Conservation (phyloP, 257 asterid species). For the Schizonepeta tenuifolia region DNA sequence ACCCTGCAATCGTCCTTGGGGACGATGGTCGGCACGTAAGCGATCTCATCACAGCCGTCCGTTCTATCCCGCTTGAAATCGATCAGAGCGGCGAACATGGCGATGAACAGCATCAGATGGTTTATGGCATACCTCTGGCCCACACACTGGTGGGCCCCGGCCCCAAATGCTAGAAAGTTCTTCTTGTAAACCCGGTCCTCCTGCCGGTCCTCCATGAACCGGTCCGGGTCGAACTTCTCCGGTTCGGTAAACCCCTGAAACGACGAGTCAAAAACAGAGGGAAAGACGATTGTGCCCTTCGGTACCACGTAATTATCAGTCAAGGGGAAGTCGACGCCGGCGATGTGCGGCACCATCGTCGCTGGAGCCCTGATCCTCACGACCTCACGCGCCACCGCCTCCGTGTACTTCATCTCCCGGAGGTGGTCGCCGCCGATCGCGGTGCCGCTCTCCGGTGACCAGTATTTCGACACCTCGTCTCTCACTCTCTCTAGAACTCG, state of each 20-base stretch:
- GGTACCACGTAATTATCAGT: conserved; percentile 69
- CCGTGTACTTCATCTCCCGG: conserved; percentile 81
- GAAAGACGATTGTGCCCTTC: conserved; percentile 84
- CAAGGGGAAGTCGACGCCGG: conserved; percentile 69
- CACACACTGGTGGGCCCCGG: conserved; percentile 95
- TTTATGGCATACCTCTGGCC: conserved; percentile 92
- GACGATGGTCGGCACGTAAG: conserved; percentile 81
- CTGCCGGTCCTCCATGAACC: conserved; percentile 77
- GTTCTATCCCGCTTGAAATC: conserved; percentile 70
- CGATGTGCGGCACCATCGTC: conserved; percentile 91
- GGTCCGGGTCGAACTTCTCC: conserved; percentile 83
- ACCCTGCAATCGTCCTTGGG: conserved; percentile 92
- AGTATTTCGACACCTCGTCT: conserved; percentile 52
- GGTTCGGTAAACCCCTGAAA: conserved; percentile 88
- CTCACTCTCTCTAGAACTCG: conserved; percentile 57
- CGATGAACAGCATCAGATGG: conserved; percentile 73
- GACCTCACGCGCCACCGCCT: conserved; percentile 94
- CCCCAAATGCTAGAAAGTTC: conserved; percentile 82
- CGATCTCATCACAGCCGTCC: conserved; percentile 88
- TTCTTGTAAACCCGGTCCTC: conserved; percentile 77
- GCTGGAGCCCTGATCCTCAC: conserved; percentile 88
- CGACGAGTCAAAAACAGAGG: conserved; percentile 86
- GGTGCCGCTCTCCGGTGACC: conserved; percentile 59
- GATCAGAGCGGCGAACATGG: conserved; percentile 58
- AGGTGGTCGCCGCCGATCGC: conserved; percentile 59